Base-by-base conservation (phyloP, 495 filamentous ascomycete species). In the Trichoderma erinaceum region DNA sequence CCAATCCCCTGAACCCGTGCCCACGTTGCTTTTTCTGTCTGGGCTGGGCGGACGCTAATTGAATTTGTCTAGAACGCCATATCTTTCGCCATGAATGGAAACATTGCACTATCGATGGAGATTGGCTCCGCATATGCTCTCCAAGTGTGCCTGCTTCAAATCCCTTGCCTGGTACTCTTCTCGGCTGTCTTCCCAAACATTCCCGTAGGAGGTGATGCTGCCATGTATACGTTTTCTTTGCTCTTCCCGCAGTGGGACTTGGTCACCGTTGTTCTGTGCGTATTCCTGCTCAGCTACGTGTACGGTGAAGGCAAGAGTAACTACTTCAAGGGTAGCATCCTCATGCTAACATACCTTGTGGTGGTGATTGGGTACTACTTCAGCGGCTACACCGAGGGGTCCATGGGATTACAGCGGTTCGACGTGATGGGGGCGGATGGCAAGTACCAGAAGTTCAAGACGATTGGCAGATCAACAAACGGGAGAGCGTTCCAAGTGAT, bases 41-140 rank as follows among this genome's bases (percentile, higher is more conserved):
- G 35, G 35, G 35, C 29, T 29, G 29, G 29, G 63, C 35, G 43
- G n/a, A 61, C 56, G 13, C 56, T 61, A 52, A 12, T 65, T 35
- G 58, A 16, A n/a, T 52, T 23, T 52, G 13, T 38, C 63, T 73
- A 95, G 91, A 99, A 99, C 75, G 95, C 96, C 74, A 98, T 99
- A 68, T 97, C 93, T 3, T 99, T 99, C 77, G 95, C 95, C 56
- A 99, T 99, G 96, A 98, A 99, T 73, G 95, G 95, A n/a, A 99
- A 99, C 78, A 98, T 99, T 74, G 95, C 95, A 0, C 83, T 99
- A 32, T 96, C 92, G 52, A 98, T 99, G 96, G 95, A 99, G 75
- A 98, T 99, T 70, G 95, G 95, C 70, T 97, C 92, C 0, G 94
- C 94, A 41, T 99, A 99, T 71, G 96, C 96, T 8, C 83, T 99